Evolutionary conservation across 306 rosid genomes (phyloP).

Genomic region (Medicago arabica): DNA sequence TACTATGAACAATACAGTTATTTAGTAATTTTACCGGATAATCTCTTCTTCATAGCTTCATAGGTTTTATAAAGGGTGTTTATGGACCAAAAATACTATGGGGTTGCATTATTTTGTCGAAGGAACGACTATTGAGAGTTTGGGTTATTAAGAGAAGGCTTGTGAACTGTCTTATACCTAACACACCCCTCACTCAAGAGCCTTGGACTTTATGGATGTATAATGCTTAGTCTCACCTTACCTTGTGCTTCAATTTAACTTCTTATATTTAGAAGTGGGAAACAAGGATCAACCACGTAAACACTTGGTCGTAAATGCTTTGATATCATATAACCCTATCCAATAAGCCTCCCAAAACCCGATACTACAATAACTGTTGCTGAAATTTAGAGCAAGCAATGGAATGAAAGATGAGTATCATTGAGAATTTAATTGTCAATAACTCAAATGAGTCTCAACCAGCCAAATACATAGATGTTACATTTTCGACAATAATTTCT

Average conservation of each 20-base stretch:
- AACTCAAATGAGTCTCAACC: background rate
- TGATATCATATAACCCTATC: slow-evolving; percentile 16
- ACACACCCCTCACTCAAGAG: background rate
- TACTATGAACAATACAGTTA: background rate
- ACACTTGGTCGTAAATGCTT: background rate
- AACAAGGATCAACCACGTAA: background rate
- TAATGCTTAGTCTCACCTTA: background rate
- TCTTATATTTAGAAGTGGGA: background rate
- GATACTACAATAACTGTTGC: background rate
- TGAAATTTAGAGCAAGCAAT: background rate
- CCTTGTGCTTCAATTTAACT: background rate
- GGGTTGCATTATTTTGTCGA: slow-evolving; percentile 10
- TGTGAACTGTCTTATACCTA: slow-evolving; percentile 3
- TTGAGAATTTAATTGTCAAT: background rate
- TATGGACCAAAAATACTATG: background rate
- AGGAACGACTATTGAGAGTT: slow-evolving; percentile 4
- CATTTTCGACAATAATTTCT: background rate
- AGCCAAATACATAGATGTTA: background rate
- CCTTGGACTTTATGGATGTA: background rate
- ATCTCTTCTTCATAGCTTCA: background rate
- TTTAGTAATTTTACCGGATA: slow-evolving; percentile 9
- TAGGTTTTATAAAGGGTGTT: background rate
- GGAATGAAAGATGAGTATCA: background rate
- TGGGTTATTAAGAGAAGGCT: slow-evolving; percentile 24
- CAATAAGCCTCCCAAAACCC: slow-evolving; percentile 21